Evolutionary conservation across 495 filamentous ascomycete species (phyloP).

Genomic region (Delitschia confertaspora): DNA sequence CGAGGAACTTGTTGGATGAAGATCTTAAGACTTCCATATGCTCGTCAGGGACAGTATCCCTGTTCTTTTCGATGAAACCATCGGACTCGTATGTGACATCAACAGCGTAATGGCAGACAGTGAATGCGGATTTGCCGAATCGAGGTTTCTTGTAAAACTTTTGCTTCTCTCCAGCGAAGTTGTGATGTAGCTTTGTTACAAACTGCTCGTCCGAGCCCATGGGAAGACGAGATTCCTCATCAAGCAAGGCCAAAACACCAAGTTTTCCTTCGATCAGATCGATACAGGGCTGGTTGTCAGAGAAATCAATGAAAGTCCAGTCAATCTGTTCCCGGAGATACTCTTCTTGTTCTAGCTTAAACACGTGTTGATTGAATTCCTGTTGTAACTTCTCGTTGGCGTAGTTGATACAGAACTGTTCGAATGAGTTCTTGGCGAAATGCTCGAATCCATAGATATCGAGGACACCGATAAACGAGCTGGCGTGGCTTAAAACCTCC

Average conservation of each 20-base stretch:
- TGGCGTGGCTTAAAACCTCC: slow-evolving; percentile 69
- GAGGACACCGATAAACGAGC: slow-evolving; percentile 95
- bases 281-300: slow-evolving; percentile 99
- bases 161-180: slow-evolving; percentile 83
- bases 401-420: slow-evolving; percentile 99
- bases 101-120: slow-evolving; percentile 96
- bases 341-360: slow-evolving; percentile 98
- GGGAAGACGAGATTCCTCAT: slow-evolving; percentile 91
- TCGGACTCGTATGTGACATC: slow-evolving; percentile 99
- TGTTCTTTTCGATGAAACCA: slow-evolving; percentile 99
- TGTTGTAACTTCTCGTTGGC: slow-evolving; percentile 99
- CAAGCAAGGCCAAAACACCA: slow-evolving; percentile 82
- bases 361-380: slow-evolving; percentile 99
- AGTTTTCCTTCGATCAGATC: slow-evolving; percentile 96
- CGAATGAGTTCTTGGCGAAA: slow-evolving; percentile 99
- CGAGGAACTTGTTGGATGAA: slow-evolving; percentile 79
- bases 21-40: slow-evolving; percentile 85
- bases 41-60: slow-evolving; percentile 97
- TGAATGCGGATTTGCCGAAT: slow-evolving; percentile 96
- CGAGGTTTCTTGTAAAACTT: slow-evolving; percentile 98
- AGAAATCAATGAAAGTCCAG: slow-evolving; percentile 99
- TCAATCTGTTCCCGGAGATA: slow-evolving; percentile 95
- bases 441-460: slow-evolving; percentile 99
- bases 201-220: slow-evolving; percentile 98
- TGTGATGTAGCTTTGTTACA: slow-evolving; percentile 92